Evolutionary conservation across 2,329 filamentous ascomycete species (phyloP).

Genomic region (Xylaria polymorpha): DNA sequence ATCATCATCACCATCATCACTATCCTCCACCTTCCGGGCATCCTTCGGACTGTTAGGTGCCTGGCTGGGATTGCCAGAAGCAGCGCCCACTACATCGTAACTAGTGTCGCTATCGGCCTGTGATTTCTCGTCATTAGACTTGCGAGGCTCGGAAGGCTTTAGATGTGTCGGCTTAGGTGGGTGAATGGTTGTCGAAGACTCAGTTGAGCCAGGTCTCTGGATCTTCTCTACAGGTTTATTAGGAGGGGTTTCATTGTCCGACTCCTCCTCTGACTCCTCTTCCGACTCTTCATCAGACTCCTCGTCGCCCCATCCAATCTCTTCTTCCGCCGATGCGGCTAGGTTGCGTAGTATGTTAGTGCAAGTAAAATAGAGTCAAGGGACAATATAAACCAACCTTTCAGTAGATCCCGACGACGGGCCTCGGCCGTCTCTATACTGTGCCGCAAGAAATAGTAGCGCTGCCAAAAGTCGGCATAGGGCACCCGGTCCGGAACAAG

Average conservation of each 20-base stretch:
- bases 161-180: conserved; percentile 59
- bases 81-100: conserved; percentile 89
- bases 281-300: conserved; percentile 49
- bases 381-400: conserved; percentile 69
- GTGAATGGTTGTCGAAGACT: conserved; percentile 71
- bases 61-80: conserved; percentile 80
- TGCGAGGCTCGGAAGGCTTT: conserved; percentile 74
- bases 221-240: conserved; percentile 54
- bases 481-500: conserved; percentile 93
- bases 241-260: conserved; percentile 53
- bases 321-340: conserved; percentile 78
- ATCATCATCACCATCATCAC: conserved; percentile 37
- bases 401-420: conserved; percentile 86
- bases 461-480: conserved; percentile 89
- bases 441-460: conserved; percentile 94
- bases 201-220: conserved; percentile 59
- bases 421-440: conserved; percentile 94
- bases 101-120: conserved; percentile 94
- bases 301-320: conserved; percentile 70
- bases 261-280: conserved; percentile 72
- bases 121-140: conserved; percentile 88
- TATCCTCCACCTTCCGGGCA: conserved; percentile 66
- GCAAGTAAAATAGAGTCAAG: conserved; percentile 40
- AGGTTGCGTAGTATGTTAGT: conserved; percentile 47
- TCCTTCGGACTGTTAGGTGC: conserved; percentile 76